Conservation (phyloP, 176 grass and related monocot species). For the Rhynchospora breviuscula region DNA sequence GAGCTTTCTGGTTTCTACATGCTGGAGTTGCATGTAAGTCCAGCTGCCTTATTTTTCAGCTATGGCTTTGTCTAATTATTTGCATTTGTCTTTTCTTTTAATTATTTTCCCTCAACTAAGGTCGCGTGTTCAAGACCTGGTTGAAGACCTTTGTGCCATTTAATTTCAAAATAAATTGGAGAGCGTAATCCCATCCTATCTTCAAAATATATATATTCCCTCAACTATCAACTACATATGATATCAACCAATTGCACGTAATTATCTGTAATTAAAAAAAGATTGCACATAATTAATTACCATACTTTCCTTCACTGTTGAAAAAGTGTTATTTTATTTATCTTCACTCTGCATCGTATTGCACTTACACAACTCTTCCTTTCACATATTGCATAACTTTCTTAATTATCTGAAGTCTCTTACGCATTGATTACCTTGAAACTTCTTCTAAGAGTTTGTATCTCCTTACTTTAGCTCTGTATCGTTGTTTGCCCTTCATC, state of each 20-base stretch:
- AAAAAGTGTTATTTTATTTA: background rate
- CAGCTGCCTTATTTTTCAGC: background rate
- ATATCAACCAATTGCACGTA: background rate
- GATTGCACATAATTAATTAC: background rate
- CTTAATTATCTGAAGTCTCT: background rate
- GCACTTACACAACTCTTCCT: constrained; percentile 5
- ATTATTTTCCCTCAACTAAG: background rate
- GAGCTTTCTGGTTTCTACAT: background rate
- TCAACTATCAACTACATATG: background rate
- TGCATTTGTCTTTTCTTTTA: background rate
- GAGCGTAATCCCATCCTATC: too few species aligned
- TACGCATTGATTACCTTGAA: constrained; percentile 29
- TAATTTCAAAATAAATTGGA: background rate
- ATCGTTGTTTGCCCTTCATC: constrained; percentile 30
- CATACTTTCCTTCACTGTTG: background rate
- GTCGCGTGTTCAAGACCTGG: too few species aligned
- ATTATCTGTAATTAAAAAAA: background rate
- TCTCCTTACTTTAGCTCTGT: constrained; percentile 49
- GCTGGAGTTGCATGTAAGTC: constrained; percentile 15
- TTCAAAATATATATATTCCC: too few species aligned
- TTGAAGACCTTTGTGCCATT: too few species aligned
- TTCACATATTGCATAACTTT: background rate
- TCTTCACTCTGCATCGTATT: background rate
- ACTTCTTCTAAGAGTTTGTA: constrained; percentile 95
- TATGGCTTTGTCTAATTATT: background rate